Evolutionary conservation across 495 filamentous ascomycete genomes (phyloP), one percentile per base, ranked within the genome.

Genomic region (Talaromyces ruber): DNA sequence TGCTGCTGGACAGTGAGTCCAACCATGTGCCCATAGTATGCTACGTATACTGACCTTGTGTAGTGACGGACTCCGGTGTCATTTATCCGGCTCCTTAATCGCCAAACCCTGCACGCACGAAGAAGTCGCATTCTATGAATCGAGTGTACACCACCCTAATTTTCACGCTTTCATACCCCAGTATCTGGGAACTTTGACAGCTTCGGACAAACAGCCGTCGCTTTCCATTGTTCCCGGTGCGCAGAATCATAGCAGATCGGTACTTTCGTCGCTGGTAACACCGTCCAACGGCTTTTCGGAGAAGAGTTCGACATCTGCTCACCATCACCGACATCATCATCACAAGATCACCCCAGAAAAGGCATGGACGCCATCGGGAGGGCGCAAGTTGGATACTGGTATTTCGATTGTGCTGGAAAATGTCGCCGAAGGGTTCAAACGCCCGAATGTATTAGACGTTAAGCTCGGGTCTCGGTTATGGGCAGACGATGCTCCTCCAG

Each of bases 51-150:
- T 50, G 21, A 61, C 37, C 7, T 7, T 50, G 61, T 11, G 56
- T 72, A 98, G 93, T 75, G 93, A 94, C 52, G 94, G 94, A 65
- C 92, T 96, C 51, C 85, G 96, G 64, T 92, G 88, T 70, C 92
- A 96, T 68, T 76, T 81, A 59, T 87, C 90, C 56, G 94, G 94
- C 68, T 83, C 88, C 61, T 79, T 97, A 18, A 87, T 99, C 69
- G 90, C 97, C 72, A 99, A 99, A 74, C 94, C 94, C 29, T 97
- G 94, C 75, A 96, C 91, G 6, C 72, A 83, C 47, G 82, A 85
- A 62, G 94, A 99, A 76, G 85, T 97, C 62, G 84, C 85, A 26
- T 99, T 99, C 76, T 99, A 99, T 83, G 87, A 97, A 74, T 84
- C 87, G 26, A 86, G 86, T 43, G 66, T 79, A 37, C 68, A 77